A percentile compares a stretch with the other conserved stretches of the same genome.
phyloP scores from a whole-genome alignment of 768 basidiomycete genomes.

The Naganishia kalamii region DNA sequence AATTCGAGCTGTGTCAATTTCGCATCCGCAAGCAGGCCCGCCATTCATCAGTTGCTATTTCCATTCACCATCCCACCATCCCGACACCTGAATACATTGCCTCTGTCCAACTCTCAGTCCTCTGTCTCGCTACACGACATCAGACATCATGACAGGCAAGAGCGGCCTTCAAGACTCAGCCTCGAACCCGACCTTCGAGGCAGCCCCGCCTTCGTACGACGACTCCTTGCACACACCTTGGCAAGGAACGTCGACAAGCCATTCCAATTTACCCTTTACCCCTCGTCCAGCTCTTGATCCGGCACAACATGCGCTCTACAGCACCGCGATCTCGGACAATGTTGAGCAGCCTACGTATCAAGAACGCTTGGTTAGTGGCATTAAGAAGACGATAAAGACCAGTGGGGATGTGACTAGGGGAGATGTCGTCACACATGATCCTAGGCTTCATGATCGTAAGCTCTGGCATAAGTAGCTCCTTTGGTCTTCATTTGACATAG shows the following conservation, averaged over 20 bases:
- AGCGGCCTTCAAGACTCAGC: neutral
- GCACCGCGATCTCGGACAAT: neutral
- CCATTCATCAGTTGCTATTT: too few species aligned
- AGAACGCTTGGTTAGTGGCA: neutral
- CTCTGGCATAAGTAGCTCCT: neutral
- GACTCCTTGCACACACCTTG: conserved; percentile 4
- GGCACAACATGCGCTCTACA: neutral
- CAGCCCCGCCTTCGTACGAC: conserved; percentile 3
- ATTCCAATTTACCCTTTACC: too few species aligned
- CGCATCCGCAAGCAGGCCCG: too few species aligned
- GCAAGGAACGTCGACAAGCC: neutral
- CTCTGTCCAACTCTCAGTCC: too few species aligned
- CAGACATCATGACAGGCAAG: neutral
- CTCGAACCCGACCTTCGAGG: neutral
- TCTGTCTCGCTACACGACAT: too few species aligned
- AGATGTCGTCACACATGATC: neutral
- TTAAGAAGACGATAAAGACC: neutral
- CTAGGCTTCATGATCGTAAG: neutral
- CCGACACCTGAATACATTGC: too few species aligned
- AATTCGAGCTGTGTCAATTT: too few species aligned
- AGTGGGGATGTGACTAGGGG: too few species aligned
- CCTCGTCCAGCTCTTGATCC: neutral
- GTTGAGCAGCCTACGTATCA: neutral
- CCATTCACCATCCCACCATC: too few species aligned
- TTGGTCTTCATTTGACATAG: neutral